Base-by-base conservation (phyloP, 2,329 filamentous ascomycete species). In the Neonectria hederae region DNA sequence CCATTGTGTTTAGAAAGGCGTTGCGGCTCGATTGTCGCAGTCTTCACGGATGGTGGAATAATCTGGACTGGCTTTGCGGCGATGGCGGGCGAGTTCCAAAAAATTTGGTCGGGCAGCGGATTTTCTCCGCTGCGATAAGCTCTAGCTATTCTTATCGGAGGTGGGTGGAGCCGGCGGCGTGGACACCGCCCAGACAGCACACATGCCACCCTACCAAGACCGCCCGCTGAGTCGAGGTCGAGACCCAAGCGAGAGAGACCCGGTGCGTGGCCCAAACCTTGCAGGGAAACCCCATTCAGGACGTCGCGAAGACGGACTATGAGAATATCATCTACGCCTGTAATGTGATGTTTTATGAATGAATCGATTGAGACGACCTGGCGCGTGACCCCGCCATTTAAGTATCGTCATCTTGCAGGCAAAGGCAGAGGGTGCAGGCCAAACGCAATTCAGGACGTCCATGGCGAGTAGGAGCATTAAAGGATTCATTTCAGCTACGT, bases 1-100 rank as follows among this genome's bases (percentile, higher is more conserved):
- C 89, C 91, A 93, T 76, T 57, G 59, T 76, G 56, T 71, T 5
- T 28, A 38, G 42, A 57, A 24, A 63, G 45, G 38, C 58, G 60
- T 65, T 60, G 69, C 59, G 55, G 49, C 52, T 61, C 17, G 63
- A 59, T 59, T 63, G 65, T 69, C 54, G 66, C 58, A 64, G 54
- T 59, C 52, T 64, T 68, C 57, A 46, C 66, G 61, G 70, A 62
- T 43, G 51, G 57, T 55, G 32, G 59, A 62, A 71, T 55, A 60
- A 28, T 42, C 43, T 64, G 48, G 51, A 32, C 43, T 43, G 46
- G 48, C 68, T 73, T 67, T 72, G 66, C 70, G 64, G 66, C 66
- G 28, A 53, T 69, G 62, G 66, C 67, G 59, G 66, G 59, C 68
- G 54, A 58, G 65, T 69, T 59, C 71, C 68, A 75, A 74, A 75